phyloP scores from a whole-genome alignment of 139 green algal genomes.

The Micractinium conductrix region DNA sequence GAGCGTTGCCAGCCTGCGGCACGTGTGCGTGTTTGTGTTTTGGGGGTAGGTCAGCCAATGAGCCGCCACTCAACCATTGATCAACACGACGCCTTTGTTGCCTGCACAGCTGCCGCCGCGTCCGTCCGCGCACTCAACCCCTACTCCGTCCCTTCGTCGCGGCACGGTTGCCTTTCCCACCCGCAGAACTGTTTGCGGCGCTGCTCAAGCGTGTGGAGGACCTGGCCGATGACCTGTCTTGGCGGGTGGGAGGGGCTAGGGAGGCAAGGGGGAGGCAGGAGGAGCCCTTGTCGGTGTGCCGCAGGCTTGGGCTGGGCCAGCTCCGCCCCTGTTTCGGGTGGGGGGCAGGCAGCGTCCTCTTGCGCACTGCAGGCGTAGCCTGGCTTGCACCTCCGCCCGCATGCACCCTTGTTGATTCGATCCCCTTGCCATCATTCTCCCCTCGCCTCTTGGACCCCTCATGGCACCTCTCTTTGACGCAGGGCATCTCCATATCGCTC shows the following conservation, averaged over 20 bases:
- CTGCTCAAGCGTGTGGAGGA: neutral
- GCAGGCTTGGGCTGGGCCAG: neutral
- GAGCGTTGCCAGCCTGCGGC: too few species aligned
- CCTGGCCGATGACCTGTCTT: neutral
- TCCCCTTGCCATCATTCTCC: too few species aligned
- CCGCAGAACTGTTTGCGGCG: slow-evolving; percentile 23
- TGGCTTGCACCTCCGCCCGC: neutral
- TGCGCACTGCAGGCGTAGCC: neutral
- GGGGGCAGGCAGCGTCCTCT: neutral
- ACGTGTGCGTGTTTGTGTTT: neutral
- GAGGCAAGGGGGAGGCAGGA: too few species aligned
- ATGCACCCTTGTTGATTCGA: too few species aligned
- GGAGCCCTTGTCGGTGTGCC: neutral
- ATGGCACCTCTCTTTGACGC: neutral
- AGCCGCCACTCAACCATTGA: neutral
- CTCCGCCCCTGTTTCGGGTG: neutral
- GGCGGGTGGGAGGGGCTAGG: neutral
- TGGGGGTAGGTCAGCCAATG: neutral
- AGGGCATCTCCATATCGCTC: slow-evolving; percentile 9
- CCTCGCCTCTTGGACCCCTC: neutral
- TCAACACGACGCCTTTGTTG: neutral
- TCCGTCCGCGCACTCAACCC: neutral
- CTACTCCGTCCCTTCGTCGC: too few species aligned
- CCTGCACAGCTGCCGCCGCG: neutral
- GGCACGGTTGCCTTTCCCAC: too few species aligned